These are phyloP conservation scores for Aspergillus hiratsukae DNA, from an alignment of 2,329 filamentous ascomycete species.

Conservation along the genomic window DNA sequence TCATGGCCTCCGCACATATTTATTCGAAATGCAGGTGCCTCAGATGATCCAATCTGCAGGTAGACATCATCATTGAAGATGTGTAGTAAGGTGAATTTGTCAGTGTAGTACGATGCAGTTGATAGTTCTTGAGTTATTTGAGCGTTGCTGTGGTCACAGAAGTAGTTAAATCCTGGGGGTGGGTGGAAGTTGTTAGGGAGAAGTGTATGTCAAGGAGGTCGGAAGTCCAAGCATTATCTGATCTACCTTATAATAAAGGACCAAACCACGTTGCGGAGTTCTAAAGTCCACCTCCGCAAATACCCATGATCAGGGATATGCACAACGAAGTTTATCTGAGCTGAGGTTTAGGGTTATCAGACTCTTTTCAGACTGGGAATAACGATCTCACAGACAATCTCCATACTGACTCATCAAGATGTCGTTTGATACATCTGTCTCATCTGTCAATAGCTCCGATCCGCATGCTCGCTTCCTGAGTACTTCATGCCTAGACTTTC, in stretches of 20 bases:
- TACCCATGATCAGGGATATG: not conserved
- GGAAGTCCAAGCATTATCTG: not conserved
- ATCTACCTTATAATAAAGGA: not conserved
- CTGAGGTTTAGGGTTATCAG: not conserved
- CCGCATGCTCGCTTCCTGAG: conserved; percentile 71
- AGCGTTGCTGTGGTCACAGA: not conserved
- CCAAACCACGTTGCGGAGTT: not conserved
- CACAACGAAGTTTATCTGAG: not conserved
- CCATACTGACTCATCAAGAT: conserved; percentile 40
- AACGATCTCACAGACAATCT: not conserved
- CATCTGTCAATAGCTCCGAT: conserved; percentile 67
- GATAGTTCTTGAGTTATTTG: too few species aligned
- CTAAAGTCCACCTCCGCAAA: not conserved
- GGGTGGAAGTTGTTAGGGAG: not conserved
- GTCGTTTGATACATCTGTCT: conserved; percentile 69
- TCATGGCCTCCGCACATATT: not conserved
- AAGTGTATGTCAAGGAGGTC: not conserved
- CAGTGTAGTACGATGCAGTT: not conserved
- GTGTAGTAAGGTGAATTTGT: not conserved
- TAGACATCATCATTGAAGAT: not conserved
- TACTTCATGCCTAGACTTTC: conserved; percentile 84
- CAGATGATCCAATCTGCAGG: not conserved
- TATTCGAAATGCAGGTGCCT: not conserved
- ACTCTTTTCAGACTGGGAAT: not conserved
- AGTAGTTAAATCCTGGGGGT: not conserved